These are phyloP conservation scores for Xylaria sp. DNA, from an alignment of 2,329 filamentous ascomycete genomes.

Conservation along the genomic window DNA sequence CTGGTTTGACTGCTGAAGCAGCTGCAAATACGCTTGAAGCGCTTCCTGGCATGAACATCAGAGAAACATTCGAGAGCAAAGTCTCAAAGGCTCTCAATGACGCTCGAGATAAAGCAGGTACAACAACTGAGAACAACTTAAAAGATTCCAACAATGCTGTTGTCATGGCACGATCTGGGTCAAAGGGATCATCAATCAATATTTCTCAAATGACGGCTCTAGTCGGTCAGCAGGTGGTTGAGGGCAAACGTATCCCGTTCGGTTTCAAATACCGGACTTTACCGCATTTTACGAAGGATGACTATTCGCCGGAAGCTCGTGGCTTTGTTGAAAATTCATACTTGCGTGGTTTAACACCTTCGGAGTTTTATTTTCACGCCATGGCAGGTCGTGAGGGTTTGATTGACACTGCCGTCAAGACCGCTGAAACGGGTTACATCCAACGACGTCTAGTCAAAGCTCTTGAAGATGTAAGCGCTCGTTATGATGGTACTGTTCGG, in stretches of 20 bases:
- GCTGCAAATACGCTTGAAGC: constrained; percentile 89
- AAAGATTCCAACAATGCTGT: constrained; percentile 97
- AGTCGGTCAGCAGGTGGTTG: constrained; percentile 97
- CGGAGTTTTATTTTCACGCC: constrained; percentile 99
- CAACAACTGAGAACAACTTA: constrained; percentile 87
- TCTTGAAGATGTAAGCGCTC: constrained; percentile 95
- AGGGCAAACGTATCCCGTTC: constrained; percentile 98
- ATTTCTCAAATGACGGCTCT: constrained; percentile 99
- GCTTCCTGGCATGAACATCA: constrained; percentile 97
- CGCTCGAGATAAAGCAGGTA: constrained; percentile 96
- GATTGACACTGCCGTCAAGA: constrained; percentile 99
- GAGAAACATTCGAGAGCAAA: constrained; percentile 97
- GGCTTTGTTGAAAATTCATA: constrained; percentile 99
- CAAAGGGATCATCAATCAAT: constrained; percentile 98
- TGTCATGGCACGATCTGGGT: constrained; percentile 94
- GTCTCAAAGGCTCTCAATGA: constrained; percentile 94
- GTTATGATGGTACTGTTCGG: constrained; percentile 96
- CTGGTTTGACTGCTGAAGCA: constrained; percentile 77
- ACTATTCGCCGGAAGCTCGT: constrained; percentile 96
- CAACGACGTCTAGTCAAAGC: constrained; percentile 98
- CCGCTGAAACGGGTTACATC: constrained; percentile 98
- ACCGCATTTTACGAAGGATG: constrained; percentile 98
- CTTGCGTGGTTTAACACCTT: constrained; percentile 90
- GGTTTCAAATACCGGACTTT: constrained; percentile 98
- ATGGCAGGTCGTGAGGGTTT: constrained; percentile 99